Percentiles rank a stretch among this genome's conserved stretches.
phyloP scores from a whole-genome alignment of 805 yeast species.

The Metschnikowia arizonensis region DNA sequence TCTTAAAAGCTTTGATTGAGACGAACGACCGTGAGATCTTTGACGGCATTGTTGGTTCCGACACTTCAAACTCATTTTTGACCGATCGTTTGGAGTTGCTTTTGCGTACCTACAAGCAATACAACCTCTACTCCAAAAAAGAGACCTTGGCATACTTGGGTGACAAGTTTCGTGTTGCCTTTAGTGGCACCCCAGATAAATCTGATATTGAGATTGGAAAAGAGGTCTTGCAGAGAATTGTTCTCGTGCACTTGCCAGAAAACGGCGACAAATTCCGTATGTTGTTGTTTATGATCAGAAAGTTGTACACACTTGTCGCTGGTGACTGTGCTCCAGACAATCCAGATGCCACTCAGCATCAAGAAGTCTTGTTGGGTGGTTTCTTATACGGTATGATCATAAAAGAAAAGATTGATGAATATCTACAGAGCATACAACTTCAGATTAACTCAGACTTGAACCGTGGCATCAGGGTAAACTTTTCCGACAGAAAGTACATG shows the following conservation, averaged over 20 bases:
- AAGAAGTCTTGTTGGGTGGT: slow-evolving; percentile 93
- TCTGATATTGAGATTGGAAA: slow-evolving; percentile 89
- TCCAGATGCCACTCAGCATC: slow-evolving; percentile 99
- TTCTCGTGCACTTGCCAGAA: slow-evolving; percentile 77
- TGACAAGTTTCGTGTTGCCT: slow-evolving; percentile 90
- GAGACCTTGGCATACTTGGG: slow-evolving; percentile 94
- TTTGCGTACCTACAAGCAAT: slow-evolving; percentile 81
- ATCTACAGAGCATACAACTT: slow-evolving; percentile 63
- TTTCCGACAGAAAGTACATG: slow-evolving; percentile 80
- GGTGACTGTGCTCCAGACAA: slow-evolving; percentile 96
- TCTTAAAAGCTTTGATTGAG: slow-evolving; percentile 83
- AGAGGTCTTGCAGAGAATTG: slow-evolving; percentile 77
- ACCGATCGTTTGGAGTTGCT: slow-evolving; percentile 96
- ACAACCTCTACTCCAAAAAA: slow-evolving; percentile 70
- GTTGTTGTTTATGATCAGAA: slow-evolving; percentile 91
- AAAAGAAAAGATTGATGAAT: slow-evolving; percentile 95
- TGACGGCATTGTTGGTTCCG: slow-evolving; percentile 93
- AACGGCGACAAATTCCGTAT: slow-evolving; percentile 79
- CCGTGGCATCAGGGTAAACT: slow-evolving; percentile 77
- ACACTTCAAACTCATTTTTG: slow-evolving; percentile 80
- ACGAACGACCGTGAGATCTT: slow-evolving; percentile 93
- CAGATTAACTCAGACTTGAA: slow-evolving; percentile 78
- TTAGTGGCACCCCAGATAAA: slow-evolving; percentile 83
- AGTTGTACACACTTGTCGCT: slow-evolving; percentile 88
- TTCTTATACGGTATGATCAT: slow-evolving; percentile 94